Evolutionary conservation across 73 alveolate species (phyloP).

Genomic region (Tetrahymena malaccensis): DNA sequence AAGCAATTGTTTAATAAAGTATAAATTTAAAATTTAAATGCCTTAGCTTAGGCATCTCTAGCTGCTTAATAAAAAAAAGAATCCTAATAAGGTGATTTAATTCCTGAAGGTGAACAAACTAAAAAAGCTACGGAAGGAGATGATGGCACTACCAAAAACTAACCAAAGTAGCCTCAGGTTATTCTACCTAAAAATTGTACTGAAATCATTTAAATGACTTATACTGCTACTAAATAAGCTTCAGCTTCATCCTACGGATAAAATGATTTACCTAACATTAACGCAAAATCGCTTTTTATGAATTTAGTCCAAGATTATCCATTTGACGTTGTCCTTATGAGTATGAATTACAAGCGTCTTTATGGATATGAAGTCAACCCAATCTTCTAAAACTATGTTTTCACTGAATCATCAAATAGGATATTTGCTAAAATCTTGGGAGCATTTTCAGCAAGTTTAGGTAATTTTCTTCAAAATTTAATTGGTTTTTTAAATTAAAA

Average conservation of each 20-base stretch:
- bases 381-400: neutral
- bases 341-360: neutral
- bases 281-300: neutral
- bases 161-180: neutral
- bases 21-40: neutral
- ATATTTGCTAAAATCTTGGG: neutral
- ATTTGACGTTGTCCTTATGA: neutral
- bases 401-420: neutral
- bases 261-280: neutral
- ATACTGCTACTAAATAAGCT: neutral
- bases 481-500: neutral
- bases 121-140: neutral
- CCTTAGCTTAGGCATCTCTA: neutral
- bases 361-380: neutral
- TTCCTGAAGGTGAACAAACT: neutral
- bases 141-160: neutral
- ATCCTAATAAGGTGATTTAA: neutral
- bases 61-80: neutral
- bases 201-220: neutral
- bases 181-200: neutral
- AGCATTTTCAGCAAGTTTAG: neutral
- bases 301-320: neutral
- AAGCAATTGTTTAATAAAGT: neutral
- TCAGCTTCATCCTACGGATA: neutral
- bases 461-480: neutral